Base-by-base conservation (phyloP, 257 asterid species). In the Solanum sitiens region DNA sequence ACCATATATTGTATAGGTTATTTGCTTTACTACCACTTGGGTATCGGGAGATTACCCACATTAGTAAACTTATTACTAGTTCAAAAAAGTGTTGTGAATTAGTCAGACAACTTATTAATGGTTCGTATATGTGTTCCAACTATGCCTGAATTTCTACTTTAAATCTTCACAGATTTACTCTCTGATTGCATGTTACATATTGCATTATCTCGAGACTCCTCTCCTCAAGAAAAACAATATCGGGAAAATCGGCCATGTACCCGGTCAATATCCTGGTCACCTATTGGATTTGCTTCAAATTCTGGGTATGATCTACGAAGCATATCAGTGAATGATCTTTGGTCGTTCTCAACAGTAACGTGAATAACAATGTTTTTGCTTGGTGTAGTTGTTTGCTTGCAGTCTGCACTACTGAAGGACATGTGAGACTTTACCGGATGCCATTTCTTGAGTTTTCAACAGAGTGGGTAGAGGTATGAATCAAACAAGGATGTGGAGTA, bases 261-360 rank as follows among this genome's bases (percentile, higher is more conserved):
- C 89, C 93, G 98, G 84, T 96, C 98, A 40, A 93, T 97, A 75
- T 92, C 99, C 33, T 97, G 99, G 99, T 97, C 98, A 68, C 99
- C 99, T 37, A 91, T 91, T 76, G 99, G 99, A 86, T 90, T 95
- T 86, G 95, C 98, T 56, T 93, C 94, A 45, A 94, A 96, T 83
- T 95, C 97, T 25, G 96, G 99, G 98, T 97, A 94, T 56, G 86
- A 47, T 63, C 71, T 86, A 74, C 44, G 47, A 56, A n/a, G 68
- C 40, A 25, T 63, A 74, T 88, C 77, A 47, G 33, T 32, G 20
- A 50, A 32, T 82, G 86, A 50, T 21, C 71, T 82, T 50, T 50
- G 70, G 21, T 23, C 44, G 5, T 80, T 82, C 86, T 50, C 70
- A 82, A 47, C 30, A 27, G 27, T 27, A 79, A 80, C 27, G 61